Percentiles rank a stretch among this genome's conserved stretches.
Conservation (phyloP, 1,284 basidiomycete genomes). For the Malassezia furfur region DNA sequence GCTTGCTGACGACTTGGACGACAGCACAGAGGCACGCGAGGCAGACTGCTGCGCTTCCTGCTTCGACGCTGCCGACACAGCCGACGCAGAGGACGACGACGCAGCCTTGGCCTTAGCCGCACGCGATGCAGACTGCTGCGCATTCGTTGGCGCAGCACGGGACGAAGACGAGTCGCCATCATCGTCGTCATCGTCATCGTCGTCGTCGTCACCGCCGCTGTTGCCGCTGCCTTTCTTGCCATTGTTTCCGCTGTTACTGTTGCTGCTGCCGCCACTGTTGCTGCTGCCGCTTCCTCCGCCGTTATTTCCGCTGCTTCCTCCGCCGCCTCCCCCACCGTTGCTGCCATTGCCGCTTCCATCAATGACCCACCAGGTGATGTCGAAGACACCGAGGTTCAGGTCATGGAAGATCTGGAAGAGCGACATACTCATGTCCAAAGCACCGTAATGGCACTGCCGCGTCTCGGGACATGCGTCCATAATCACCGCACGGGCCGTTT, state of each 20-base stretch:
- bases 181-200: too few relatives aligned
- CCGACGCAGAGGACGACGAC: conserved; percentile 18
- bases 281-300: neutral
- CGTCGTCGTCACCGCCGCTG: neutral
- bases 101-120: conserved; percentile 24
- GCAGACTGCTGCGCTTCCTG: conserved; percentile 9
- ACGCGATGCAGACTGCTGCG: conserved; percentile 21
- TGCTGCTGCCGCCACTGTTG: neutral
- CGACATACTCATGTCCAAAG: conserved; percentile 37
- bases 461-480: conserved; percentile 38
- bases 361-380: conserved; percentile 35
- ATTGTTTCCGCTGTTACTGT: neutral
- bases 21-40: conserved; percentile 1
- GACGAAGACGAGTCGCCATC: neutral
- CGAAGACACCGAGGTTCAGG: conserved; percentile 27
- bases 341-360: neutral
- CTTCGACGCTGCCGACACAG: conserved; percentile 23
- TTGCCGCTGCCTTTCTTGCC: neutral
- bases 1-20: neutral
- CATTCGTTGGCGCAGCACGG: neutral
- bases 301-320: neutral
- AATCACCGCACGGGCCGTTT: conserved; percentile 26
- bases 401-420: conserved; percentile 32
- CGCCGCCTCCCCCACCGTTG: conserved; percentile 19
- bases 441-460: conserved; percentile 32